These are phyloP conservation scores for Fusarium mangiferae DNA, from an alignment of 2,329 filamentous ascomycete species.

Conservation along the genomic window DNA sequence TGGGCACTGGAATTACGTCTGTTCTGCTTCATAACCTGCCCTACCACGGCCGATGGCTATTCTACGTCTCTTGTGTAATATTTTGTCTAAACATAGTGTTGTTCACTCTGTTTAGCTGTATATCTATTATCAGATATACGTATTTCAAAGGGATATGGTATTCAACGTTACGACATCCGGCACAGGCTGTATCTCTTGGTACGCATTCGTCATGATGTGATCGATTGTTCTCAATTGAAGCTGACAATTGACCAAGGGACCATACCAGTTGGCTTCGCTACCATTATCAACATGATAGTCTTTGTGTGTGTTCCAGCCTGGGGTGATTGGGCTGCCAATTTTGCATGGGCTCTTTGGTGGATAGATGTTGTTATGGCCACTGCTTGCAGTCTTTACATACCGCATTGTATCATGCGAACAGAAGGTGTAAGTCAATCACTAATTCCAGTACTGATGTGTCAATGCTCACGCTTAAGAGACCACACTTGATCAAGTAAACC, in stretches of 20 bases:
- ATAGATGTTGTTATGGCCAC: slow-evolving; percentile 59
- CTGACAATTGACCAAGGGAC: slow-evolving; percentile 57
- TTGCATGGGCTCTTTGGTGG: slow-evolving; percentile 66
- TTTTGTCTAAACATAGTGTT: slow-evolving; percentile 66
- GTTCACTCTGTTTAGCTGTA: slow-evolving; percentile 60
- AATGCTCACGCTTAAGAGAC: slow-evolving; percentile 22
- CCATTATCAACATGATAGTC: slow-evolving; percentile 69
- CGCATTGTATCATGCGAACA: slow-evolving; percentile 56
- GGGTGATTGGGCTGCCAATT: slow-evolving; percentile 61
- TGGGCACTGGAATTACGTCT: slow-evolving; percentile 73
- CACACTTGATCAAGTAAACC: slow-evolving; percentile 59
- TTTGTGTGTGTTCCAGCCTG: slow-evolving; percentile 66
- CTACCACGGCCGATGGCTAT: slow-evolving; percentile 64
- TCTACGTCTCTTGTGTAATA: slow-evolving; percentile 65
- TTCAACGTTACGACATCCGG: slow-evolving; percentile 69
- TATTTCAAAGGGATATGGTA: slow-evolving; percentile 70
- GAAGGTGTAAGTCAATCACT: slow-evolving; percentile 47
- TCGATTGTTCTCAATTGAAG: not conserved
- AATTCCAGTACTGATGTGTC: not conserved
- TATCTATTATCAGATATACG: slow-evolving; percentile 66
- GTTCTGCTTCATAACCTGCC: slow-evolving; percentile 68
- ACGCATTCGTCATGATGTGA: not conserved
- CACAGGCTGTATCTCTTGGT: slow-evolving; percentile 57
- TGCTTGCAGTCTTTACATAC: slow-evolving; percentile 58
- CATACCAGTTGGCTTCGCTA: slow-evolving; percentile 71